Evolutionary conservation across 2,329 filamentous ascomycete genomes (phyloP), one percentile per base, ranked within the genome.

Genomic region (Calonectria multiphialidica): DNA sequence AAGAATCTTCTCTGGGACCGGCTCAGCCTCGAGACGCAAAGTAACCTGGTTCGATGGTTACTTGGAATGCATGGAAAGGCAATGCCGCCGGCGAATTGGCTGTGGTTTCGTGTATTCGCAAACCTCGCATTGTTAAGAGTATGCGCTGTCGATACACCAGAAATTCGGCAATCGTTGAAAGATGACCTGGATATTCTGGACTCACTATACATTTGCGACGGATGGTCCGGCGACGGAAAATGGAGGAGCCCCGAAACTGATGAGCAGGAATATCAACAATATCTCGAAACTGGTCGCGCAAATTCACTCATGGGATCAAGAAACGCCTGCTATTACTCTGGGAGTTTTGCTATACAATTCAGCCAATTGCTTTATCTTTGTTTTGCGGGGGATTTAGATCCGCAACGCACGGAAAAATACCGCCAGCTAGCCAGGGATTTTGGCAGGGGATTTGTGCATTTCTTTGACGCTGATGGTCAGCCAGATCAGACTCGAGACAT

Each of bases 271-370:
- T 49, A 70, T 7, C 21, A 40, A n/a, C 6, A 42, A 4, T 55
- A 42, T 21, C 30, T 28, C 12, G 37, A 66, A 21, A 66, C 63
- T 2, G 63, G 63, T 3, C 16, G 45, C 13, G 63, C 9, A 12
- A 28, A 55, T 30, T 42, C 15, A 5, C 37, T 30, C 5, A 66
- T 15, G 33, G 21, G 3, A 12, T 23, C 16, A n/a, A 35, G 63
- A n/a, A 42, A 42, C 9, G 63, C 15, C 2, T 40, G 35, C 71
- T 88, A 88, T 76, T 88, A 89, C 66, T 88, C 87, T 0, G 86
- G 87, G 0, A 88, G 87, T 68, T 88, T 89, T 74, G 87, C 87
- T 0, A 87, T 89, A 28, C 87, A 89, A 62, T 88, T 88, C 59
- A 84, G 82, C 2, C 87, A 88, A 68, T 76, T 88, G 12, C 78